Evolutionary conservation across 345 rosid genomes (phyloP).

Genomic region (Boechera stricta): DNA sequence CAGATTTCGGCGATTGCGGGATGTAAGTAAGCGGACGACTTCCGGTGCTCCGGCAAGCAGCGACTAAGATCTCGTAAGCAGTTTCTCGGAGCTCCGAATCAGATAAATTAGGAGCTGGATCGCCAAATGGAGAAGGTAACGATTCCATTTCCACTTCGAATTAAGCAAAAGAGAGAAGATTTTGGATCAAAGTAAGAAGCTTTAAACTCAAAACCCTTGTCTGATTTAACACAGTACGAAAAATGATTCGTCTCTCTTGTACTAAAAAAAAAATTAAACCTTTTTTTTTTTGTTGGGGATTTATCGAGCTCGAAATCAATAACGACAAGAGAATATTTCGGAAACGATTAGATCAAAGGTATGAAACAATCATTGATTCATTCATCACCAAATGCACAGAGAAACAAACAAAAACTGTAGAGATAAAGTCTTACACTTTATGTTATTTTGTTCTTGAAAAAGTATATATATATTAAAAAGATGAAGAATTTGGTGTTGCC

Average conservation of each 20-base stretch:
- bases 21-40: slow-evolving; percentile 73
- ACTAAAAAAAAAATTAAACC: not conserved
- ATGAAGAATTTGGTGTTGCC: not conserved
- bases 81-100: slow-evolving; percentile 83
- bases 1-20: slow-evolving; percentile 58
- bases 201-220: slow-evolving; percentile 16
- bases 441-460: slow-evolving; percentile 1
- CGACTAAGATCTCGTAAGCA: slow-evolving; percentile 91
- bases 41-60: slow-evolving; percentile 71
- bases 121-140: slow-evolving; percentile 62
- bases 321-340: not conserved
- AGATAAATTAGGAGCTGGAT: slow-evolving; percentile 56
- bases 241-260: not conserved
- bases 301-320: not conserved
- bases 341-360: slow-evolving; percentile 13
- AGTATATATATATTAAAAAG: not conserved
- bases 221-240: not conserved
- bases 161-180: not conserved
- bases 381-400: slow-evolving; percentile 21
- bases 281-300: not conserved
- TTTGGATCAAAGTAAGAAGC: slow-evolving; percentile 6
- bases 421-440: not conserved
- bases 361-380: slow-evolving; percentile 22
- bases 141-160: slow-evolving; percentile 40
- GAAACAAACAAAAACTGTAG: slow-evolving; percentile 21